Percentiles rank a stretch among this genome's conserved stretches.
These are phyloP conservation scores for Eucalyptus pauciflora DNA, from an alignment of 345 rosid genomes.

Conservation along the genomic window DNA sequence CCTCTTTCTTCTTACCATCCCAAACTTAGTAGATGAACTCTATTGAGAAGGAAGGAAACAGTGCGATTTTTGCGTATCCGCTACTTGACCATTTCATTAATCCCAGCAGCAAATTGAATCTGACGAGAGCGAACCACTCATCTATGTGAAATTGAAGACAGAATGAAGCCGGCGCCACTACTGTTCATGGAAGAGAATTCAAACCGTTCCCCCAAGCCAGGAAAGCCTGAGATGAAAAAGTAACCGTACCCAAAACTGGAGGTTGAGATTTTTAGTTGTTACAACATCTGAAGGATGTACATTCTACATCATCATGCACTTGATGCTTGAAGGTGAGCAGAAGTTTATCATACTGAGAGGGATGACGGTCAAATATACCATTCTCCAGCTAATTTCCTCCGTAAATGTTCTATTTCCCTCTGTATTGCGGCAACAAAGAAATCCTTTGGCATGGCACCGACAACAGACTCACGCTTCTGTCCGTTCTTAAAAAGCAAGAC, in stretches of 20 bases:
- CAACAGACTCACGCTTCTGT: slow-evolving; percentile 53
- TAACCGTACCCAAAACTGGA: neutral
- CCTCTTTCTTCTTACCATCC: neutral
- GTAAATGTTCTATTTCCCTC: slow-evolving; percentile 38
- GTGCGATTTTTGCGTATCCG: neutral
- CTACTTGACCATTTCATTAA: neutral
- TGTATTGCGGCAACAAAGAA: slow-evolving; percentile 79
- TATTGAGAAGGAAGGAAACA: neutral
- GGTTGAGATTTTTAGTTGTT: neutral
- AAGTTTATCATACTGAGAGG: neutral
- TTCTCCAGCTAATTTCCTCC: neutral
- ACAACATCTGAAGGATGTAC: neutral
- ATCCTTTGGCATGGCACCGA: slow-evolving; percentile 92
- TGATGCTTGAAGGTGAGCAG: neutral
- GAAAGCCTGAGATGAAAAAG: neutral
- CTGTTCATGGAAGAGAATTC: neutral
- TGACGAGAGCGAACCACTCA: neutral
- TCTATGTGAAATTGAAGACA: neutral
- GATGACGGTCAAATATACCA: neutral
- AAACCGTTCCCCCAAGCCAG: neutral
- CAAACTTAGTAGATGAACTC: neutral
- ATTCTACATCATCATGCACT: neutral
- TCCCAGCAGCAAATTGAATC: neutral
- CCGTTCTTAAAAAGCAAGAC: slow-evolving; percentile 83
- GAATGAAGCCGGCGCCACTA: neutral